phyloP scores from a whole-genome alignment of 352 stramenopile genomes.

The Pythium utonaiense region DNA sequence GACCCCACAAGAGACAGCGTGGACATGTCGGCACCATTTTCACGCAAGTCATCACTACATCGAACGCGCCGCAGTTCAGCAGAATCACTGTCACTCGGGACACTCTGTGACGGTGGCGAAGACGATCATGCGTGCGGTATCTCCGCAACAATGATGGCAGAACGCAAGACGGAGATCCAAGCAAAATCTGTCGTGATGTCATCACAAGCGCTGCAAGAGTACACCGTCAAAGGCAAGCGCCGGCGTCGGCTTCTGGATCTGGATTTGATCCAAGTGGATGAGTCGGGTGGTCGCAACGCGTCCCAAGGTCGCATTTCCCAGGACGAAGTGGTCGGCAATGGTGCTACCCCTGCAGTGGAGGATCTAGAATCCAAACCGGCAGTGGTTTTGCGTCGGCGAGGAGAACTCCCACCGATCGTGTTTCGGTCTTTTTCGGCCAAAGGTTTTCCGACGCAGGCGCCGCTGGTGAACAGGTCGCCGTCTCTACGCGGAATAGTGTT shows the following conservation, averaged over 20 bases:
- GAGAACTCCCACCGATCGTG: too few species aligned
- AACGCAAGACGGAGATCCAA: neutral
- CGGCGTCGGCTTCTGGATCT: conserved; percentile 1
- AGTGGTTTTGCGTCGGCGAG: too few species aligned
- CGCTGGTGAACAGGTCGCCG: too few species aligned
- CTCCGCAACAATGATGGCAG: neutral
- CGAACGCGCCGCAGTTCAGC: neutral
- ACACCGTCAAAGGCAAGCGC: conserved; percentile 1
- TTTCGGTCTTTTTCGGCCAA: too few species aligned
- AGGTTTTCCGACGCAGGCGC: too few species aligned
- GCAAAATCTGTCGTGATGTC: conserved; percentile 9
- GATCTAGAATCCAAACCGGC: too few species aligned
- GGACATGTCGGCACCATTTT: neutral
- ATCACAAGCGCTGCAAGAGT: neutral
- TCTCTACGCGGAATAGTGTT: too few species aligned
- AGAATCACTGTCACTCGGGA: neutral
- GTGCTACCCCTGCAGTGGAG: too few species aligned
- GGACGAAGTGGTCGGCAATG: too few species aligned
- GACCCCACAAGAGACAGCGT: neutral
- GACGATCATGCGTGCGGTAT: neutral
- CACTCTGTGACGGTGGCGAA: neutral
- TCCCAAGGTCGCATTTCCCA: too few species aligned
- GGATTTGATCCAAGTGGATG: neutral
- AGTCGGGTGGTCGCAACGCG: too few species aligned
- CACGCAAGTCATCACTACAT: neutral